Evolutionary conservation across 2,329 filamentous ascomycete genomes (phyloP).

Genomic region (Colletotrichum chrysophilum): DNA sequence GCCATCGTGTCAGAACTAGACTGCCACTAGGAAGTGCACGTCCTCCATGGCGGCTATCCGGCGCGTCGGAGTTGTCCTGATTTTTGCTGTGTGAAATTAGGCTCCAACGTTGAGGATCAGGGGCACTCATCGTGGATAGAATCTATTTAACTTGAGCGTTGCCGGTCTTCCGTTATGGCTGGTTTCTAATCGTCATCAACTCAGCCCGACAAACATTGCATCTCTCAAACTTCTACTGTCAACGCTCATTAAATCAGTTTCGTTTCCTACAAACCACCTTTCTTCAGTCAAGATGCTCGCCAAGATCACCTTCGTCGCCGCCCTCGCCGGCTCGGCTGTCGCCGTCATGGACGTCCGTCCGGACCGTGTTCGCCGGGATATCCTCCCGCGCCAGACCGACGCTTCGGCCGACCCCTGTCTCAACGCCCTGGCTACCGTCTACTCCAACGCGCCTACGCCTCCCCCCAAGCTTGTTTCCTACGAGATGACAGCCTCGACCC

Average conservation of each 20-base stretch:
- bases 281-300: slow-evolving; percentile 26
- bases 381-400: slow-evolving; percentile 29
- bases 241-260: background rate
- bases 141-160: background rate
- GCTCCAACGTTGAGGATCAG: background rate
- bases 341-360: slow-evolving; percentile 19
- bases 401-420: slow-evolving; percentile 20
- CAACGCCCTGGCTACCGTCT: slow-evolving; percentile 22
- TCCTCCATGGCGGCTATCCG: background rate
- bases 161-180: background rate
- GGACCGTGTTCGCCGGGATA: slow-evolving; percentile 19
- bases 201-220: background rate
- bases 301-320: slow-evolving; percentile 26
- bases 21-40: background rate
- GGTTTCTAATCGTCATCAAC: background rate
- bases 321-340: slow-evolving; percentile 26
- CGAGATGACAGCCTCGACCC: slow-evolving; percentile 18
- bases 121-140: background rate
- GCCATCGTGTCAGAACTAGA: background rate
- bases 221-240: background rate
- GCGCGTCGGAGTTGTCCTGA: background rate
- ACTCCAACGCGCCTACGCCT: slow-evolving; percentile 27
- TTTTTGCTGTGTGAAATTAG: background rate
- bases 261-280: background rate
- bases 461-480: slow-evolving; percentile 25